Conservation (phyloP, 208 protist genomes). For the Trypanosoma lewisi region DNA sequence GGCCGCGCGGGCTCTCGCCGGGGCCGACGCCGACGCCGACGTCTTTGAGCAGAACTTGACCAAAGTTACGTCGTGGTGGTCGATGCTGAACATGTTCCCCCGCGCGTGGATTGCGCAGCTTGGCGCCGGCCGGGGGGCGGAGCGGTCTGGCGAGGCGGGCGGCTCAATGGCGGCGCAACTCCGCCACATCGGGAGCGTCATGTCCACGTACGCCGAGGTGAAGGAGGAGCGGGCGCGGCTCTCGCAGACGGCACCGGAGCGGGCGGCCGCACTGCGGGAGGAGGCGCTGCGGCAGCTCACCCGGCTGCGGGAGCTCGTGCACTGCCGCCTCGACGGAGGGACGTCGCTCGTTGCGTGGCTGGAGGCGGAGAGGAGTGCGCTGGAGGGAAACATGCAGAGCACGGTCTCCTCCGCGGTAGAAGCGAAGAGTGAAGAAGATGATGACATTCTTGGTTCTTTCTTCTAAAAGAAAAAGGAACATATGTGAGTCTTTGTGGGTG, state of each 20-base stretch:
- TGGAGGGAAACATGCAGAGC: conserved; percentile 46
- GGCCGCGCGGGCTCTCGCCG: conserved; percentile 29
- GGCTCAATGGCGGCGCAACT: conserved; percentile 33
- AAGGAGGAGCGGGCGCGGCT: conserved; percentile 51
- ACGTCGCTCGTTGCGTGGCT: conserved; percentile 55
- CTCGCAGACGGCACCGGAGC: conserved; percentile 5
- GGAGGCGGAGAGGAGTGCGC: conserved; percentile 42
- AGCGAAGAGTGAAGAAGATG: conserved; percentile 36
- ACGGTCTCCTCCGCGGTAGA: background rate
- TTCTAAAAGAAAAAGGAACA: conserved; percentile 18
- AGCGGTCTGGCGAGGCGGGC: conserved; percentile 14
- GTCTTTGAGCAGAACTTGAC: conserved; percentile 41
- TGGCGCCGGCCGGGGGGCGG: conserved; percentile 24
- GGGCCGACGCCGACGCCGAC: conserved; percentile 25
- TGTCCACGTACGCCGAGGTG: conserved; percentile 64
- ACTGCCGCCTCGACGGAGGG: conserved; percentile 42
- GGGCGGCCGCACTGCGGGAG: conserved; percentile 6
- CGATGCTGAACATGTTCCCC: conserved; percentile 75
- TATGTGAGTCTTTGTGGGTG: background rate
- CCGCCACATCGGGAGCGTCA: conserved; percentile 41
- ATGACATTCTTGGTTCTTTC: conserved; percentile 53
- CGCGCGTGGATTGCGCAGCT: conserved; percentile 65
- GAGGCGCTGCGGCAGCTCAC: conserved; percentile 19
- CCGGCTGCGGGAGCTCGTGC: conserved; percentile 40
- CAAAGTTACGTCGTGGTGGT: conserved; percentile 75